A percentile compares a stretch with the other conserved stretches of the same genome.
Conservation (phyloP, 805 yeast genomes). For the Sungouiozyma intestinalis region DNA sequence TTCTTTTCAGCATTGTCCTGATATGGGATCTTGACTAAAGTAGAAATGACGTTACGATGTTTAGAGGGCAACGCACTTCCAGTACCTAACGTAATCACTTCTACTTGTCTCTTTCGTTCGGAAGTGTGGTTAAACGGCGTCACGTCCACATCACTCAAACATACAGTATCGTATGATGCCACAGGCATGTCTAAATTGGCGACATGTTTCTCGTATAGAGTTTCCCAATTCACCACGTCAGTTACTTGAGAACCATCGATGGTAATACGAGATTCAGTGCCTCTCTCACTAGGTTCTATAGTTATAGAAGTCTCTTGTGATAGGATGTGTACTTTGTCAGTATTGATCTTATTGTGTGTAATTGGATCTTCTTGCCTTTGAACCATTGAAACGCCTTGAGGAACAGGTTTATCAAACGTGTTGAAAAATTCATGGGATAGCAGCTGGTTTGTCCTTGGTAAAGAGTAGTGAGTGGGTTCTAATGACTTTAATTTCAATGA, state of each 20-base stretch:
- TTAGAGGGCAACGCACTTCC: constrained; percentile 87
- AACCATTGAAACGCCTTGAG: constrained; percentile 17
- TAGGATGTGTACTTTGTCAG: constrained; percentile 19
- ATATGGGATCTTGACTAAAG: constrained; percentile 62
- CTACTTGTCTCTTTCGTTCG: constrained; percentile 42
- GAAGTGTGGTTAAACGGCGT: constrained; percentile 27
- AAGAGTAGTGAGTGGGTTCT: constrained; percentile 32
- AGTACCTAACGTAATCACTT: constrained; percentile 75
- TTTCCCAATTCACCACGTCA: constrained; percentile 14
- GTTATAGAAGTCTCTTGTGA: constrained; percentile 10
- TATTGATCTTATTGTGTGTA: constrained; percentile 5
- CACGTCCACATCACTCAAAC: constrained; percentile 21
- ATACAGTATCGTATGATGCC: constrained; percentile 15
- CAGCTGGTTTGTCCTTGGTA: constrained; percentile 28
- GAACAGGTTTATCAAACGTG: constrained; percentile 22
- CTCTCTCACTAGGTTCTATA: constrained; percentile 17
- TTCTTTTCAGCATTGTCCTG: constrained; percentile 23
- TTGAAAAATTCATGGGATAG: constrained; percentile 26
- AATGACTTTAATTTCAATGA: constrained; percentile 49
- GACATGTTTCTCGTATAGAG: constrained; percentile 19
- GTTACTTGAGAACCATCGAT: background rate
- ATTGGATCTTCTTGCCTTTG: constrained; percentile 17
- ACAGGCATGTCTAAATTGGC: constrained; percentile 20
- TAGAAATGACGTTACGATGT: constrained; percentile 76
- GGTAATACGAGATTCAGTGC: constrained; percentile 4